phyloP scores from a whole-genome alignment of 805 yeast genomes.

The Nakazawaea molendinolei region DNA sequence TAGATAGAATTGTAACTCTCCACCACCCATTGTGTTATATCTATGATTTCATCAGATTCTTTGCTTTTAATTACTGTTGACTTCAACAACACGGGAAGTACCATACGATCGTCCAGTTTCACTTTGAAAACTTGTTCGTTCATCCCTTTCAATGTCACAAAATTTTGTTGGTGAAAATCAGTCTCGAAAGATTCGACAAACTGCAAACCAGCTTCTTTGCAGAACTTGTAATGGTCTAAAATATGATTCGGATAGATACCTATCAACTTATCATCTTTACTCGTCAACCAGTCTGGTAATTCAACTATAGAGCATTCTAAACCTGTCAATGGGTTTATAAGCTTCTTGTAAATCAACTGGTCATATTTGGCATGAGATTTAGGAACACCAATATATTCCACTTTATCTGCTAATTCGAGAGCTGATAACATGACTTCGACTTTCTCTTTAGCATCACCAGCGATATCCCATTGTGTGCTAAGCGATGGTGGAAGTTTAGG shows the following conservation, averaged over 20 bases:
- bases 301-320: slow-evolving; percentile 1
- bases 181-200: neutral
- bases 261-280: neutral
- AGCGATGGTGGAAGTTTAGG: neutral
- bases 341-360: neutral
- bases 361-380: neutral
- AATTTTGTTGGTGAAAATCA: slow-evolving; percentile 3
- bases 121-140: neutral
- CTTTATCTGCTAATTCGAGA: slow-evolving; percentile 5
- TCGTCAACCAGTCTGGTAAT: neutral
- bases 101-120: neutral
- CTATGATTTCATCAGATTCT: slow-evolving; percentile 1
- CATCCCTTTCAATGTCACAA: neutral
- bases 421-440: neutral
- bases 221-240: slow-evolving; percentile 1
- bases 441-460: neutral
- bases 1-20: slow-evolving; percentile 3
- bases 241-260: slow-evolving; percentile 6
- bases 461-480: slow-evolving; percentile 1
- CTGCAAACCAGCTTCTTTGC: neutral
- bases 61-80: neutral
- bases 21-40: slow-evolving; percentile 2
- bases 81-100: slow-evolving; percentile 6
- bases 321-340: slow-evolving; percentile 5
- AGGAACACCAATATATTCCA: slow-evolving; percentile 7